phyloP scores from a whole-genome alignment of 108 stramenopile species.

The Cyclotella atomus region DNA sequence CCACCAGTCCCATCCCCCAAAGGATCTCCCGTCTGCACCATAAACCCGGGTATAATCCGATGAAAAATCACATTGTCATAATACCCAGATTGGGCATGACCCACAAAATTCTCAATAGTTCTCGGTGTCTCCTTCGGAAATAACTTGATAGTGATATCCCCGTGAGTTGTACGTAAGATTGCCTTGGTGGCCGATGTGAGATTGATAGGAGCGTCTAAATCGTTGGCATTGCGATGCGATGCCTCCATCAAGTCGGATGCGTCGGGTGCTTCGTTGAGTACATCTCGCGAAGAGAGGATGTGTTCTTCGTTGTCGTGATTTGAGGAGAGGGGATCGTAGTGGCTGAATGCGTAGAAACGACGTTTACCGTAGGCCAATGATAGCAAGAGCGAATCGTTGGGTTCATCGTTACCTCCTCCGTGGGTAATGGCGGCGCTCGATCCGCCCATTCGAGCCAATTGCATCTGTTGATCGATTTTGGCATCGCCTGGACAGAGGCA shows the following conservation, averaged over 20 bases:
- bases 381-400: constrained; percentile 86
- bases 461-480: constrained; percentile 92
- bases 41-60: constrained; percentile 94
- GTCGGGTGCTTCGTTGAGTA: constrained; percentile 94
- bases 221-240: constrained; percentile 44
- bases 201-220: constrained; percentile 13
- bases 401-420: constrained; percentile 16
- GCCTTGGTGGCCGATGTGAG: constrained; percentile 70
- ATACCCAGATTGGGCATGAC: constrained; percentile 91
- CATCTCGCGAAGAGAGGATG: constrained; percentile 72
- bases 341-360: constrained; percentile 93
- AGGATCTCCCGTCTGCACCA: constrained; percentile 99
- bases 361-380: constrained; percentile 86
- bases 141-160: constrained; percentile 93
- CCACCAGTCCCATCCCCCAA: constrained; percentile 99
- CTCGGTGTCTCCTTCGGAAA: constrained; percentile 88
- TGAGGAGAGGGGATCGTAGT: constrained; percentile 79
- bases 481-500: constrained; percentile 90
- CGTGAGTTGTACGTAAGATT: constrained; percentile 95
- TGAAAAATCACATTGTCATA: constrained; percentile 99
- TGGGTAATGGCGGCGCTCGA: constrained; percentile 50
- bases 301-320: constrained; percentile 51
- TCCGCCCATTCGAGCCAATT: constrained; percentile 67
- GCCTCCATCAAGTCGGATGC: constrained; percentile 75
- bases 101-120: constrained; percentile 96